Evolutionary conservation across 139 green algal species (phyloP), one percentile per base, ranked within the genome.

Genomic region (Micractinium conductrix): DNA sequence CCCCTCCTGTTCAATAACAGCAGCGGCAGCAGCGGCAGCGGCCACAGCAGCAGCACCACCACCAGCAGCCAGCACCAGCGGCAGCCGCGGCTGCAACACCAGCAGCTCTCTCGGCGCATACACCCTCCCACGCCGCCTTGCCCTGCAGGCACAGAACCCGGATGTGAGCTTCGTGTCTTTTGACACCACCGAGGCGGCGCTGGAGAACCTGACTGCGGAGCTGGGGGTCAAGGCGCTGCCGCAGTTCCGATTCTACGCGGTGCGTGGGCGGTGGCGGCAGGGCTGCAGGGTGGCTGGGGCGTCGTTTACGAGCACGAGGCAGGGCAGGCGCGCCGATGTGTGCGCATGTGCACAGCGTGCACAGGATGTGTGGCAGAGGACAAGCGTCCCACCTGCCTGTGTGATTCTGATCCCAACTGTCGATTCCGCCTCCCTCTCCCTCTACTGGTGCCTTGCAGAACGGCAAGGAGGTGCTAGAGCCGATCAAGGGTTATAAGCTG

Each of bases 401-500:
- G 4, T 81, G 68, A 40, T 2, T 45, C 24, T 40, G 2, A 40
- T 65, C 68, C 21, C 58, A 38, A 6, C 68, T 38, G 21, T 38
- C 10, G 5, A 37, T 19, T 22, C 38, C 22, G 30, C 14, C n/a
- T 19, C 12, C 74, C 1, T 45, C 12, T 40, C 35, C 28, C 6
- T 40, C 37, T 26, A 2, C 37, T 58, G 26, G 17, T 40, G 22
- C 8, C 17, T 4, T 81, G 71, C 89, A 93, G 89, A 89, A 75
- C 35, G 94, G 94, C 62, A 89, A 96, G 89, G 89, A 93, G 84
- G 89, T 92, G 37, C n/a, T 76, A 17, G 38, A 84, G 9, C 55
- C 84, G 5, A 87, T 97, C 4, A 84, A 86, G 33, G 94, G 94
- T 12, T 97, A 97, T 93, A 97, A 97, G 89, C 94, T 94, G 90